These are phyloP conservation scores for Xylariaceae sp. DNA, from an alignment of 2,329 filamentous ascomycete species.

Conservation along the genomic window DNA sequence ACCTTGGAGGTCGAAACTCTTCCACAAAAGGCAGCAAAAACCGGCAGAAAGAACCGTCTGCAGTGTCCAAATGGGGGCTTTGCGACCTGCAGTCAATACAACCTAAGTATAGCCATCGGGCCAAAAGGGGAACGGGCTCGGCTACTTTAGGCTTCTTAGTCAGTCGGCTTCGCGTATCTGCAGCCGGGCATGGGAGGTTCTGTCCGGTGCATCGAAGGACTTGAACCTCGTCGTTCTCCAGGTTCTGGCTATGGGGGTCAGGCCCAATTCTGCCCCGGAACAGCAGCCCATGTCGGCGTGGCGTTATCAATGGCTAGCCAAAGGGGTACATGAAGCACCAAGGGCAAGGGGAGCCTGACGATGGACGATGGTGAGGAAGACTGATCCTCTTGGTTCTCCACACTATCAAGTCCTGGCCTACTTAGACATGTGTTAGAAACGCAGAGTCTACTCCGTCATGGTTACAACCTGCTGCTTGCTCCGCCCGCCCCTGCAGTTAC, in stretches of 20 bases:
- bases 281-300: slow-evolving; percentile 1
- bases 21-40: too few relatives aligned
- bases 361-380: too few relatives aligned
- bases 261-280: slow-evolving; percentile 6
- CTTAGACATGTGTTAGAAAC: background rate
- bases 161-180: slow-evolving; percentile 1
- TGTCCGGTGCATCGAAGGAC: slow-evolving; percentile 7
- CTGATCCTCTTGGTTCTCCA: slow-evolving; percentile 1
- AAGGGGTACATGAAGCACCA: too few relatives aligned
- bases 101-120: slow-evolving; percentile 6
- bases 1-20: too few relatives aligned
- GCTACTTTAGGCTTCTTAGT: background rate
- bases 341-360: too few relatives aligned
- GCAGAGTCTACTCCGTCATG: too few relatives aligned
- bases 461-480: slow-evolving; percentile 9
- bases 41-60: too few relatives aligned
- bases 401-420: background rate
- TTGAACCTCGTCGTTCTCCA: slow-evolving; percentile 1
- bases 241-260: slow-evolving; percentile 6
- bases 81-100: too few relatives aligned
- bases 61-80: slow-evolving; percentile 9
- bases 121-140: slow-evolving; percentile 1
- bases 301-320: too few relatives aligned
- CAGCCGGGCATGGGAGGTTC: too few relatives aligned
- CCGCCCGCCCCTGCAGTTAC: slow-evolving; percentile 4